Evolutionary conservation across 371 early-diverging fungal species (phyloP), one percentile per base, ranked within the genome.

Genomic region (Chytridiales sp.): DNA sequence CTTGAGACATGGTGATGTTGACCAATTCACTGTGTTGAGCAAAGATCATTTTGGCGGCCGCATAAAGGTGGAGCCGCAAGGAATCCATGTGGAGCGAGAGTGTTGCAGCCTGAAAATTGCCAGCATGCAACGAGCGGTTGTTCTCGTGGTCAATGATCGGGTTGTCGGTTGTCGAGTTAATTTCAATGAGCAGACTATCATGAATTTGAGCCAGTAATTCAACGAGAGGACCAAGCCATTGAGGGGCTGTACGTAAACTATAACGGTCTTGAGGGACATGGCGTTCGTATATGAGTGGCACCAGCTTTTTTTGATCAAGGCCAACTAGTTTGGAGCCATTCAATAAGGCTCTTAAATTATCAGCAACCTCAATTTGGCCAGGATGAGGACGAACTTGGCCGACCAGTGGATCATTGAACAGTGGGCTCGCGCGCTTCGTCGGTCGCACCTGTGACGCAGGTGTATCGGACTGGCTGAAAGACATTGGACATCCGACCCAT

Each of bases 171-270:
- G 32, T 34, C 11, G 29, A 29, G 49, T 49, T 49, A 17, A 49
- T 49, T 27, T 49, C 46, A 44, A 22, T 44, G n/a, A 21, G 22
- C 13, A 44, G 46, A 11, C 22, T n/a, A 11, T 13, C 26, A 8
- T 11, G 11, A 3, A 49, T 32, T 8, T 22, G 17, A 9, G 49
- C 15, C 11, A 49, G 31, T 1, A 11, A 30, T 30, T 49, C 49
- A 11, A 49, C 29, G 17, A 49, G 31, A 8, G 49, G 49, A 1
- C 29, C 11, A 13, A 49, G 49, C 49, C 49, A 49, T 27, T 49
- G 49, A 9, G 49, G 49, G 1, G 49, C 22, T 13, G 49, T 49
- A 17, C 49, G 49, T n/a, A 49, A 30, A 34, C 49, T 49, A 34
- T 49, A 49, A 0, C 49, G 49, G 49, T 49, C 49, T 27, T 49